Percentiles rank a stretch among this genome's conserved stretches.
These are phyloP conservation scores for Herpetospermum pedunculosum DNA, from an alignment of 306 rosid species.

Conservation along the genomic window DNA sequence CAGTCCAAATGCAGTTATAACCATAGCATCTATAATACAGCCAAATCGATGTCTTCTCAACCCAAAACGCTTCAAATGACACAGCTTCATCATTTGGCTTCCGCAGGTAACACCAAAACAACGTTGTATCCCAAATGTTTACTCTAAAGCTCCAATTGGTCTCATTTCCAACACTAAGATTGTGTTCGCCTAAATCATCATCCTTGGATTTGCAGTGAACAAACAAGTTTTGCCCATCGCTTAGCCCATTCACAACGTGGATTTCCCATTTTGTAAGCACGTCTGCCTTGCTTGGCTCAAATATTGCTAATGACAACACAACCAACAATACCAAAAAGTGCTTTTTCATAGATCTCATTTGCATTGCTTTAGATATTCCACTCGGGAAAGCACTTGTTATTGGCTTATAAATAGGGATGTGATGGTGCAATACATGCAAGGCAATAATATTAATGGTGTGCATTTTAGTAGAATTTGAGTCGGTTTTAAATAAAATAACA, in stretches of 20 bases:
- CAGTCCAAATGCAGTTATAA: conserved; percentile 7
- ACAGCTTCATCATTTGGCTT: not conserved
- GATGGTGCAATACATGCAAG: not conserved
- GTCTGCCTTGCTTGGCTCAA: not conserved
- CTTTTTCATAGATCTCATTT: not conserved
- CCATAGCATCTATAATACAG: not conserved
- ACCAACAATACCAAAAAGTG: not conserved
- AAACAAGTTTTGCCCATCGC: not conserved
- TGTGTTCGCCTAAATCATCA: no score
- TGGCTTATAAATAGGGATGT: not conserved
- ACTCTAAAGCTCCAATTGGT: not conserved
- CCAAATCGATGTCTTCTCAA: not conserved
- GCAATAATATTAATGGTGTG: no score
- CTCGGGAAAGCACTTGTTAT: not conserved
- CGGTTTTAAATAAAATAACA: no score
- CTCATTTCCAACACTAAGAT: not conserved
- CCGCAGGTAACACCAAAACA: conserved; percentile 3
- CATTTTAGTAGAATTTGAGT: no score
- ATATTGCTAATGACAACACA: not conserved
- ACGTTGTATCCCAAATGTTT: not conserved
- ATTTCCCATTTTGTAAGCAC: not conserved
- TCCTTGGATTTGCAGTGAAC: no score
- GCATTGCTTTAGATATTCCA: not conserved
- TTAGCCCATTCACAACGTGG: not conserved
- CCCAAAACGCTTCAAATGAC: conserved; percentile 2